phyloP scores from a whole-genome alignment of 495 filamentous ascomycete genomes.

The Aspergillus nidulans region DNA sequence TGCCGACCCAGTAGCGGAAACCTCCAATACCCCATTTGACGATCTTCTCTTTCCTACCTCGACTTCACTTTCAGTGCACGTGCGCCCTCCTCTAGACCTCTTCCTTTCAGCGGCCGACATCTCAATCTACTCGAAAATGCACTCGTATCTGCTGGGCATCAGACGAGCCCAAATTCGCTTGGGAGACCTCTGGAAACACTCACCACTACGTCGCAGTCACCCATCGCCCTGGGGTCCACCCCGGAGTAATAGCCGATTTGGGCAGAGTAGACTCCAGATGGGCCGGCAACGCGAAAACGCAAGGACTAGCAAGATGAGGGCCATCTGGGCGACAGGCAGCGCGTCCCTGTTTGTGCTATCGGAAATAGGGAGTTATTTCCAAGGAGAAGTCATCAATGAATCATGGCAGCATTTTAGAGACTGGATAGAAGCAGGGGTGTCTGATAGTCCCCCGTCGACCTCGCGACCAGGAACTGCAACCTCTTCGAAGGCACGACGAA shows the following conservation, averaged over 20 bases:
- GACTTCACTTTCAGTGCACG: slow-evolving; percentile 63
- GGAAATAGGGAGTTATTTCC: slow-evolving; percentile 79
- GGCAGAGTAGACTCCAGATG: slow-evolving; percentile 48
- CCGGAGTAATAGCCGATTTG: slow-evolving; percentile 54
- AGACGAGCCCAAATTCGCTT: slow-evolving; percentile 78
- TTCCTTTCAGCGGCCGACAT: slow-evolving; percentile 76
- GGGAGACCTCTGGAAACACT: slow-evolving; percentile 79
- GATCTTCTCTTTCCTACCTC: slow-evolving; percentile 80
- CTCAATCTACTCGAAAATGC: slow-evolving; percentile 71
- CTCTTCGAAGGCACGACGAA: slow-evolving; percentile 21
- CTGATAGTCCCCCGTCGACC: slow-evolving; percentile 31
- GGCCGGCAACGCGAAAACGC: slow-evolving; percentile 55
- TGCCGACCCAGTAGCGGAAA: slow-evolving; percentile 19
- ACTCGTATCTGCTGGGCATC: slow-evolving; percentile 80
- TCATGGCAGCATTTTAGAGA: slow-evolving; percentile 61
- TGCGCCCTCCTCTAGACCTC: slow-evolving; percentile 78
- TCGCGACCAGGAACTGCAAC: slow-evolving; percentile 40
- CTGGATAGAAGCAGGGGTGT: slow-evolving; percentile 48
- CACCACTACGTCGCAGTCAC: slow-evolving; percentile 67
- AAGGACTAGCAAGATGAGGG: slow-evolving; percentile 62
- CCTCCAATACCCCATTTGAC: slow-evolving; percentile 54
- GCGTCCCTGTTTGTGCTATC: slow-evolving; percentile 83
- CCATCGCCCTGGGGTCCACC: slow-evolving; percentile 63
- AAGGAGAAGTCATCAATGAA: slow-evolving; percentile 79
- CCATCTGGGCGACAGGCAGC: slow-evolving; percentile 79